A percentile compares a stretch with the other conserved stretches of the same genome.
phyloP scores from a whole-genome alignment of 495 filamentous ascomycete genomes.

The Copromyces sp. region DNA sequence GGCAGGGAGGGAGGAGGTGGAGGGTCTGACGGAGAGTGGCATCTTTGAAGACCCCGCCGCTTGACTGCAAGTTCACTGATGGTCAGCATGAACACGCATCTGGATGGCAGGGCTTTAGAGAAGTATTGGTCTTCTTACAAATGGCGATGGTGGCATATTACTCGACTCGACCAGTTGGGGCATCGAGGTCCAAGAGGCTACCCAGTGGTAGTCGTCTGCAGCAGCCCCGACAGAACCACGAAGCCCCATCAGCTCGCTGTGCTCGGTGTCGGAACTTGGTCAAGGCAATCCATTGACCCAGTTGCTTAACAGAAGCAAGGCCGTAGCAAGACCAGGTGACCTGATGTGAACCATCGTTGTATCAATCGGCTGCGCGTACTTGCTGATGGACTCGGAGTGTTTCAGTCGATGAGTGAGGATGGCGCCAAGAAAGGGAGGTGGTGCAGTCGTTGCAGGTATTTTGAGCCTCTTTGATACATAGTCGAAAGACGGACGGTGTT shows the following conservation, averaged over 20 bases:
- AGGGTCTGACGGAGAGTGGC: conserved; percentile 60
- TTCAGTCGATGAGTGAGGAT: neutral
- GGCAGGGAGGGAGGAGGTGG: conserved; percentile 43
- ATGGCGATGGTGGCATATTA: conserved; percentile 52
- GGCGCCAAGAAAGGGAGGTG: neutral
- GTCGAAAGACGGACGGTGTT: conserved; percentile 7
- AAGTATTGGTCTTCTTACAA: conserved; percentile 32
- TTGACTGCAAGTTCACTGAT: conserved; percentile 1
- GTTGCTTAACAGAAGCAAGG: conserved; percentile 2
- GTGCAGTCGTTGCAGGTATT: neutral
- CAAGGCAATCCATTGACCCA: neutral
- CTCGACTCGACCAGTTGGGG: conserved; percentile 52
- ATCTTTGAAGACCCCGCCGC: conserved; percentile 32
- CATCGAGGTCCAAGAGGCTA: conserved; percentile 57
- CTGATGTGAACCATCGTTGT: neutral
- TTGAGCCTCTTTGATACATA: neutral
- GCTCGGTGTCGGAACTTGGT: neutral
- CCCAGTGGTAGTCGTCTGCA: conserved; percentile 41
- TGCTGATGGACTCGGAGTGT: neutral
- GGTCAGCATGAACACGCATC: neutral
- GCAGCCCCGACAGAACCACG: neutral
- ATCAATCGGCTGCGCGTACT: neutral
- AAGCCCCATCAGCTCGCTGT: neutral
- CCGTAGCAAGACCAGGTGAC: neutral
- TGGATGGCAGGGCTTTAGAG: neutral